Percentiles rank a stretch among this genome's conserved stretches.
Evolutionary conservation across 2,329 filamentous ascomycete species (phyloP).

Genomic region (Cladobotryum mycophilum): DNA sequence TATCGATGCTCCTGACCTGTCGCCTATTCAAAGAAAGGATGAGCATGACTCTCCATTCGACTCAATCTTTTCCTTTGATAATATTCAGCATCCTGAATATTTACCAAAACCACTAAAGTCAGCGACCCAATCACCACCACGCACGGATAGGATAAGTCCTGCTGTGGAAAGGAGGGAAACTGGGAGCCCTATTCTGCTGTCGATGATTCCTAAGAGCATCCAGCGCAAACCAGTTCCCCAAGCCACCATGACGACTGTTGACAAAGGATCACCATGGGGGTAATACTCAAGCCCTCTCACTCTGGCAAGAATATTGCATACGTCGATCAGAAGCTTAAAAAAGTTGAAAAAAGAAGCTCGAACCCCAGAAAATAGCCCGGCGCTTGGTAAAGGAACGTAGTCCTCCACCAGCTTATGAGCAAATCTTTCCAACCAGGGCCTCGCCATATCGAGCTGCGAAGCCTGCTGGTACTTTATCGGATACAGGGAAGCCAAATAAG

Average conservation of each 20-base stretch:
- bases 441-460: background rate
- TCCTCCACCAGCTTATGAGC: background rate
- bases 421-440: background rate
- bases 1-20: background rate
- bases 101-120: conserved; percentile 8
- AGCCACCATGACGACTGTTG: too few species aligned
- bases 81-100: conserved; percentile 5
- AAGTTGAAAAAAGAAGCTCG: too few species aligned
- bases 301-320: background rate
- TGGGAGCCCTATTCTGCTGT: too few species aligned
- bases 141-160: background rate
- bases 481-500: background rate
- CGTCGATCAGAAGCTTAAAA: too few species aligned
- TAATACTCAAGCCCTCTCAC: background rate
- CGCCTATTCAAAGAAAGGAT: background rate
- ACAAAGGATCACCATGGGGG: background rate
- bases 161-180: background rate
- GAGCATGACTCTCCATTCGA: background rate
- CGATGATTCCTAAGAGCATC: too few species aligned
- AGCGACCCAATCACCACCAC: background rate
- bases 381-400: too few species aligned
- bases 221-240: too few species aligned
- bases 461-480: background rate
- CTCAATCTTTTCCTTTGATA: background rate
- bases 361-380: too few species aligned